phyloP scores from a whole-genome alignment of 2,329 filamentous ascomycete genomes.

The Trichophyton equinum region DNA sequence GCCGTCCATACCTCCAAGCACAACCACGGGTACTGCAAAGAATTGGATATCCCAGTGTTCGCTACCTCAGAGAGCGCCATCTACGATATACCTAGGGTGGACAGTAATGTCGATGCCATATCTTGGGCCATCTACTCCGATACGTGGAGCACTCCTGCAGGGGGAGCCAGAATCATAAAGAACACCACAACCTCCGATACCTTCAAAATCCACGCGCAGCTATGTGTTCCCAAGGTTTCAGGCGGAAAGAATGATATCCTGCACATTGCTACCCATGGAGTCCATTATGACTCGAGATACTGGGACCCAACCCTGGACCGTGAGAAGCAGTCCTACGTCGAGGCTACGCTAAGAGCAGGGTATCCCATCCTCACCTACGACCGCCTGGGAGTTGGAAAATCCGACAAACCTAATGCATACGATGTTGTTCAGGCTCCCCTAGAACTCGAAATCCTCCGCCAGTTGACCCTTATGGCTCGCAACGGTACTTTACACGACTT shows the following conservation, averaged over 20 bases:
- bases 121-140: slow-evolving; percentile 12
- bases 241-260: slow-evolving; percentile 10
- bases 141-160: slow-evolving; percentile 11
- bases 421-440: slow-evolving; percentile 28
- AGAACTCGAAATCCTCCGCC: slow-evolving; percentile 28
- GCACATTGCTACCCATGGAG: slow-evolving; percentile 16
- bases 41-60: slow-evolving; percentile 12
- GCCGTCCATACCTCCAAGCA: slow-evolving; percentile 4
- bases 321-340: slow-evolving; percentile 23
- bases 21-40: slow-evolving; percentile 10
- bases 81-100: slow-evolving; percentile 10
- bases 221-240: slow-evolving; percentile 11
- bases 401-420: slow-evolving; percentile 29
- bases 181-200: slow-evolving; percentile 15
- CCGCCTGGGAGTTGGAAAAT: slow-evolving; percentile 28
- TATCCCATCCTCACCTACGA: slow-evolving; percentile 33
- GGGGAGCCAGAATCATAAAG: slow-evolving; percentile 6
- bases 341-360: slow-evolving; percentile 24
- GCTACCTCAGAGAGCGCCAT: slow-evolving; percentile 7
- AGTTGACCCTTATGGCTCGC: slow-evolving; percentile 27
- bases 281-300: slow-evolving; percentile 18
- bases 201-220: slow-evolving; percentile 14
- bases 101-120: slow-evolving; percentile 12
- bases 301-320: slow-evolving; percentile 5
- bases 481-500: slow-evolving; percentile 23